Evolutionary conservation across 805 yeast genomes (phyloP).

Genomic region (Candida saitoana): DNA sequence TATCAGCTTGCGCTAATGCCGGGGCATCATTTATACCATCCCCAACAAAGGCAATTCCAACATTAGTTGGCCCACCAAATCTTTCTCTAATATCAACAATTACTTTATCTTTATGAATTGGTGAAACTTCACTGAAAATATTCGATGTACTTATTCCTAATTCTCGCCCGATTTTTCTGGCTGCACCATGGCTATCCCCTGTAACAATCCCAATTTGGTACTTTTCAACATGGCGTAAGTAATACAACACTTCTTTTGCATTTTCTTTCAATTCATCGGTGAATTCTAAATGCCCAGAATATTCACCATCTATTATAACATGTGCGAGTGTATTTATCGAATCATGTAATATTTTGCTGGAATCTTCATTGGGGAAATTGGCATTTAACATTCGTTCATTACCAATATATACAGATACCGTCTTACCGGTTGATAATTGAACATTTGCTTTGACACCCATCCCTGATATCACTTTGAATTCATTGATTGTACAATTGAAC

Average conservation of each 20-base stretch:
- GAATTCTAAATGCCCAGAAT: constrained; percentile 64
- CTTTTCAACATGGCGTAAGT: constrained; percentile 46
- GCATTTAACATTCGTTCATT: constrained; percentile 39
- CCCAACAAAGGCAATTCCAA: constrained; percentile 80
- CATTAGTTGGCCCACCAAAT: constrained; percentile 27
- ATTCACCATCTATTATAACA: constrained; percentile 54
- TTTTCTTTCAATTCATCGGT: constrained; percentile 66
- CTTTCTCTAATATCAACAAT: constrained; percentile 53
- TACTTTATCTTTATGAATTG: constrained; percentile 69
- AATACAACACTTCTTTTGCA: constrained; percentile 55
- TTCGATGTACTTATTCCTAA: constrained; percentile 63
- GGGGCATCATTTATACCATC: constrained; percentile 99
- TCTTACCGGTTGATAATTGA: constrained; percentile 6
- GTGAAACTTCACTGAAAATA: constrained; percentile 73
- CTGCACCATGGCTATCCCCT: constrained; percentile 72
- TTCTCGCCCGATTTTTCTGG: constrained; percentile 57
- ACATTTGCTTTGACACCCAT: constrained; percentile 39
- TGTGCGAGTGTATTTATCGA: constrained; percentile 46
- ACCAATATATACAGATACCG: constrained; percentile 49
- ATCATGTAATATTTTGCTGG: constrained; percentile 5
- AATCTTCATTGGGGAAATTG: constrained; percentile 7
- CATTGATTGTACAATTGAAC: constrained; percentile 26
- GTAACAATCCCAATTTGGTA: constrained; percentile 79
- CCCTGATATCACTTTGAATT: constrained; percentile 40
- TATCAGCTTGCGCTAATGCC: constrained; percentile 80